Evolutionary conservation across 2,329 filamentous ascomycete species (phyloP).

Genomic region (Ophiostoma australiae): DNA sequence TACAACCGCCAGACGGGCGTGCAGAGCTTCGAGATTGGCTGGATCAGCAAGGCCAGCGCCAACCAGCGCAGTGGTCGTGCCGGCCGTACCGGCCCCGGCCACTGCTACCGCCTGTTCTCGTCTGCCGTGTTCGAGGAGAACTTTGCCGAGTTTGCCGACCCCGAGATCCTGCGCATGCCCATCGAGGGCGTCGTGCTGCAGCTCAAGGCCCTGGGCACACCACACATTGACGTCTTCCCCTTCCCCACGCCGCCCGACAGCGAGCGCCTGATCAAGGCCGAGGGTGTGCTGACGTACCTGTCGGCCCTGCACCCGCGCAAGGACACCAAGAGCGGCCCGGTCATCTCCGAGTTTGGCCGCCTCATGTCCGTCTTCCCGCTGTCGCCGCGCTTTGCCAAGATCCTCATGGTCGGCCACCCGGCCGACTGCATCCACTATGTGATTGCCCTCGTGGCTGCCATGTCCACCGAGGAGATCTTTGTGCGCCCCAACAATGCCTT

Average conservation of each 20-base stretch:
- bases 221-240: constrained; percentile 87
- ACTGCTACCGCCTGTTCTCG: constrained; percentile 92
- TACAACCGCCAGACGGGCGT: constrained; percentile 87
- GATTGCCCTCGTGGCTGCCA: constrained; percentile 78
- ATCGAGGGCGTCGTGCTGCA: constrained; percentile 91
- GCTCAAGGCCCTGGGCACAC: constrained; percentile 89
- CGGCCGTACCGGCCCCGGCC: constrained; percentile 88
- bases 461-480: constrained; percentile 86
- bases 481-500: constrained; percentile 74
- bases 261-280: constrained; percentile 71
- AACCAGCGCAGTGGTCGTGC: constrained; percentile 89
- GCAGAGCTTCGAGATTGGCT: constrained; percentile 90
- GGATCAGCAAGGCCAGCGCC: constrained; percentile 96
- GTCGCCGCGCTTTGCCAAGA: constrained; percentile 84
- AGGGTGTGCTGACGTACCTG: constrained; percentile 79
- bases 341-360: constrained; percentile 72
- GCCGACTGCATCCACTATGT: constrained; percentile 80
- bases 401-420: constrained; percentile 80
- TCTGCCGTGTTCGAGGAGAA: constrained; percentile 90
- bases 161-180: constrained; percentile 84
- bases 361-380: constrained; percentile 86
- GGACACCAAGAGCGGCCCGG: constrained; percentile 29
- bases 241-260: constrained; percentile 87
- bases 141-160: constrained; percentile 78
- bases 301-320: constrained; percentile 61